Base-by-base conservation (phyloP, 345 rosid genomes). In the Sapria himalayana region DNA sequence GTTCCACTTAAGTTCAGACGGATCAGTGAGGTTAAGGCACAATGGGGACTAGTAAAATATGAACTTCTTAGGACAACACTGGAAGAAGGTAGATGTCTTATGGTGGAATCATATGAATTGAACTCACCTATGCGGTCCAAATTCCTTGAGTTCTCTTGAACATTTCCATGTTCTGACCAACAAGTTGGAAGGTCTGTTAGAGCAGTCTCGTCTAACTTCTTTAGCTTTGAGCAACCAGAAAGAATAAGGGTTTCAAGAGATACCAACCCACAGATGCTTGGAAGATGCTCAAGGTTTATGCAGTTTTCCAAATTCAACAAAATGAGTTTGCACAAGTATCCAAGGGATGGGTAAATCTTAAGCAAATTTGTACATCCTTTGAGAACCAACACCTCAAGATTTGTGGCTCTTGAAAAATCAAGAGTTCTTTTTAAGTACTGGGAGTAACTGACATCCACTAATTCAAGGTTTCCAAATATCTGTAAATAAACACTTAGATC, bases 221-320 rank as follows among this genome's bases (percentile, higher is more conserved):
- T 17, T 19, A 59, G 60, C 17, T 29, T 41, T 32, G 41, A 33
- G 57, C 63, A 65, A n/a, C 60, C 57, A 15, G 60, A 49, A 16
- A 60, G 18, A 27, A 29, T 32, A 8, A 60, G 42, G 29, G 24
- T 23, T 39, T 56, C 33, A 9, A 56, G 48, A 15, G 70, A 52
- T 21, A 13, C 33, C 18, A 47, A 29, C 4, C 9, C 6, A 5
- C 58, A 25, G 7, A 56, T 52, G 7, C 21, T 18, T 1, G 70
- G 63, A 52, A 65, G 45, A 15, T 44, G 51, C 37, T 11, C 33
- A 18, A 60, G 45, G 23, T 23, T 53, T 41, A 17, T 47, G 53
- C 65, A 64, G 41, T 33, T 48, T 27, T 44, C 32, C 17, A 55
- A 25, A n/a, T 55, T 38, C 15, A 60, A 17, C 5, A 24, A 9